phyloP scores from a whole-genome alignment of 352 stramenopile genomes.

The Phytophthora hibernalis region DNA sequence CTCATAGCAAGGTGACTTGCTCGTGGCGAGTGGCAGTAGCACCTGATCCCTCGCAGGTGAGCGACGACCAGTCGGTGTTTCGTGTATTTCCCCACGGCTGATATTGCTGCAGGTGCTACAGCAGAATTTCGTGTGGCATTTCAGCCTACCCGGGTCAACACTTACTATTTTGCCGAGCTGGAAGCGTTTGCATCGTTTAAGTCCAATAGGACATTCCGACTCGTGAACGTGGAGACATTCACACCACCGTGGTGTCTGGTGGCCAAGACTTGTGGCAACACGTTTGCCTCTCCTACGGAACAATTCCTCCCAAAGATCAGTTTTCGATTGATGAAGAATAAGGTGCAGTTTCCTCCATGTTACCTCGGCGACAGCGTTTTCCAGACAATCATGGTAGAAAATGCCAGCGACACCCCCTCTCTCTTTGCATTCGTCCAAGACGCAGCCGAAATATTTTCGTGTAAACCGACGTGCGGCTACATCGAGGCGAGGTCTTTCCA shows the following conservation, averaged over 20 bases:
- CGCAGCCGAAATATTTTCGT: constrained; percentile 63
- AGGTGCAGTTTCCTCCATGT: constrained; percentile 87
- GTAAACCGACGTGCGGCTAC: constrained; percentile 74
- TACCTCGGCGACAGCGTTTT: constrained; percentile 91
- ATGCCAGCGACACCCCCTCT: constrained; percentile 89
- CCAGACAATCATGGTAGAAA: constrained; percentile 89
- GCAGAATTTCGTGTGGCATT: constrained; percentile 89
- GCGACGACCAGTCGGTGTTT: constrained; percentile 49
- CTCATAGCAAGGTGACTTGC: constrained; percentile 87
- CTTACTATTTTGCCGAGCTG: constrained; percentile 92
- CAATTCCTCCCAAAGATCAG: constrained; percentile 92
- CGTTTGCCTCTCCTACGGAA: constrained; percentile 78
- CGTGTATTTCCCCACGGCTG: constrained; percentile 73
- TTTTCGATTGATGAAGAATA: constrained; percentile 59
- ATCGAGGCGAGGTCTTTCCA: constrained; percentile 83
- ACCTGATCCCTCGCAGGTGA: constrained; percentile 11
- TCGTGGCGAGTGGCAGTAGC: constrained; percentile 67
- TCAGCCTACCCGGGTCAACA: constrained; percentile 71
- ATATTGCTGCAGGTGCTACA: constrained; percentile 82
- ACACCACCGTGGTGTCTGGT: constrained; percentile 91
- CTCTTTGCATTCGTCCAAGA: constrained; percentile 87
- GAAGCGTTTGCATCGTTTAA: constrained; percentile 92
- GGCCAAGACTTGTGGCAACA: constrained; percentile 84
- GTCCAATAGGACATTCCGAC: constrained; percentile 93
- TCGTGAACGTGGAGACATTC: constrained; percentile 93